These are phyloP conservation scores for Beauveria asiatica DNA, from an alignment of 2,329 filamentous ascomycete species.

Conservation along the genomic window DNA sequence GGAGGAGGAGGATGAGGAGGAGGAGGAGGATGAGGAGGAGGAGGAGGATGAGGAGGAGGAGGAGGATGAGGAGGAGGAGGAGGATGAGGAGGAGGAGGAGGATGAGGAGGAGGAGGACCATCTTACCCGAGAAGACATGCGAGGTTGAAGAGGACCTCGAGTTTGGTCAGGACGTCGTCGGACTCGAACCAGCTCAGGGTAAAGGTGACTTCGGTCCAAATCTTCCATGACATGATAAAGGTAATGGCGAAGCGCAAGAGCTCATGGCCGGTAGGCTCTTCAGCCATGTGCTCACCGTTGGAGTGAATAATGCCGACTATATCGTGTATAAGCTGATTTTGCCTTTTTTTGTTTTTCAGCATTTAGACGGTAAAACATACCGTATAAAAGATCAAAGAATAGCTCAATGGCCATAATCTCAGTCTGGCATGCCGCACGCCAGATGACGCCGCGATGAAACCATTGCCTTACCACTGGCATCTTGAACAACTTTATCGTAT, in stretches of 20 bases:
- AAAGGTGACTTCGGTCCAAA: slow-evolving; percentile 52
- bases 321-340: background rate
- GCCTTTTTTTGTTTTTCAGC: background rate
- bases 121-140: slow-evolving; percentile 48
- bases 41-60: no score
- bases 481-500: slow-evolving; percentile 47
- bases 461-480: slow-evolving; percentile 55
- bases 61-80: no score
- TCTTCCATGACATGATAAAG: slow-evolving; percentile 55
- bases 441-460: slow-evolving; percentile 56
- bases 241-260: slow-evolving; percentile 53
- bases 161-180: slow-evolving; percentile 50
- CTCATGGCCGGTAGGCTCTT: slow-evolving; percentile 44
- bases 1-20: no score
- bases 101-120: background rate
- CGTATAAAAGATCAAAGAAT: slow-evolving; percentile 55
- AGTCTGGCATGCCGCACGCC: slow-evolving; percentile 49
- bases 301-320: slow-evolving; percentile 53
- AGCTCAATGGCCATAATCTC: slow-evolving; percentile 57
- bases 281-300: slow-evolving; percentile 52
- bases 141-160: slow-evolving; percentile 52
- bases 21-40: no score
- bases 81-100: no score
- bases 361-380: slow-evolving; percentile 14
- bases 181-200: slow-evolving; percentile 54